Percentiles rank a stretch among this genome's conserved stretches.
phyloP scores from a whole-genome alignment of 2,329 filamentous ascomycete species.

The Sarocladiaceae sp. region DNA sequence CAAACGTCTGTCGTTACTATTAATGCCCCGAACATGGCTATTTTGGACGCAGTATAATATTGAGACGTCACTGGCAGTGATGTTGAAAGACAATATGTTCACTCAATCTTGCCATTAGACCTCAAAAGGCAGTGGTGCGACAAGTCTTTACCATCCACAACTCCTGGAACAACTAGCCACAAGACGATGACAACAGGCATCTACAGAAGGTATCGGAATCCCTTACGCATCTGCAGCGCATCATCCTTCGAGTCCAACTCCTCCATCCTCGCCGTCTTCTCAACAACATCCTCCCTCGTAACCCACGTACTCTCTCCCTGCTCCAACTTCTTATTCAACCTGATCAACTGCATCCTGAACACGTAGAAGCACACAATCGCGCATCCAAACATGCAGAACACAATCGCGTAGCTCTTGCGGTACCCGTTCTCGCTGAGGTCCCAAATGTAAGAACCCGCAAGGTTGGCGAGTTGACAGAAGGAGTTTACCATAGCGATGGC shows the following conservation, averaged over 20 bases:
- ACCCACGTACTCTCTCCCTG: slow-evolving; percentile 35
- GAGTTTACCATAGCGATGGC: slow-evolving; percentile 59
- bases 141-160: no score
- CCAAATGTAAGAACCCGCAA: slow-evolving; percentile 62
- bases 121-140: no score
- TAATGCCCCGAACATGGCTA: no score
- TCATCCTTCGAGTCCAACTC: slow-evolving; percentile 38
- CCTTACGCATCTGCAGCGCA: slow-evolving; percentile 39
- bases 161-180: no score
- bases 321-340: slow-evolving; percentile 44
- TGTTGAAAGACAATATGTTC: no score
- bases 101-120: no score
- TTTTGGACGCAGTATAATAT: no score
- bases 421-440: slow-evolving; percentile 54
- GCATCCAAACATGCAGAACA: slow-evolving; percentile 59
- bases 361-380: slow-evolving; percentile 48
- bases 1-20: no score
- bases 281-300: slow-evolving; percentile 30
- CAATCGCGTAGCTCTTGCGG: slow-evolving; percentile 61
- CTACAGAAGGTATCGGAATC: slow-evolving; percentile 43
- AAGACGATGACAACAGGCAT: no score
- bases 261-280: slow-evolving; percentile 34
- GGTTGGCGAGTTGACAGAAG: slow-evolving; percentile 53
- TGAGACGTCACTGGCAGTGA: no score
- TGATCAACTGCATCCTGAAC: slow-evolving; percentile 42